phyloP scores from a whole-genome alignment of 2,329 filamentous ascomycete genomes.

The Alternaria novae-zelandiae region DNA sequence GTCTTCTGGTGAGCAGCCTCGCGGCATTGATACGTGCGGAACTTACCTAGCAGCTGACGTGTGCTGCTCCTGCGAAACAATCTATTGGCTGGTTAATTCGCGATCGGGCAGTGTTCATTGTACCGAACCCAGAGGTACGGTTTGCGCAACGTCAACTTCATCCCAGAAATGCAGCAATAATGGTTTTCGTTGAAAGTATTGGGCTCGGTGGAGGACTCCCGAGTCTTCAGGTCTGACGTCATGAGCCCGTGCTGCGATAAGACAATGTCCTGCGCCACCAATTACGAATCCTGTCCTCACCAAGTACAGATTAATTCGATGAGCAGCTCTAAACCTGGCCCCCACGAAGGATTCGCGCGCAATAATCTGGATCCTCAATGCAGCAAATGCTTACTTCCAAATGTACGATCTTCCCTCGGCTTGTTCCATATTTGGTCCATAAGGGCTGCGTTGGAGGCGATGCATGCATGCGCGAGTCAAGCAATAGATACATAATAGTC shows the following conservation, averaged over 20 bases:
- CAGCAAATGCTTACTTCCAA: rapidly evolving
- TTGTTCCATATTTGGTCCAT: neutral
- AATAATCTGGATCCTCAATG: neutral
- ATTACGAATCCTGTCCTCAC: neutral
- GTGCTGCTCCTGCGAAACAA: neutral
- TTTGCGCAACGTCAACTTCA: neutral
- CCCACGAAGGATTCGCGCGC: neutral
- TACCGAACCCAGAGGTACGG: neutral
- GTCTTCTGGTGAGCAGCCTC: neutral
- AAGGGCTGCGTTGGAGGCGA: neutral
- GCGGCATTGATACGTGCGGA: neutral
- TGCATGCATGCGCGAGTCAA: rapidly evolving
- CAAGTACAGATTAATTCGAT: too few relatives aligned
- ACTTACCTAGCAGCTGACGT: neutral
- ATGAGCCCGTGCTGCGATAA: neutral
- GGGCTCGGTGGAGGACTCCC: too few relatives aligned
- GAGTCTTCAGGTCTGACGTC: too few relatives aligned
- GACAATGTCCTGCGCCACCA: neutral
- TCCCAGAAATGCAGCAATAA: rapidly evolving
- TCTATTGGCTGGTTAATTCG: neutral
- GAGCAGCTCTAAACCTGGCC: too few relatives aligned
- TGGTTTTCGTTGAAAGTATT: too few relatives aligned
- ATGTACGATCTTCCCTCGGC: neutral
- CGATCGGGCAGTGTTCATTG: neutral
- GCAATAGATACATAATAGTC: neutral